Evolutionary conservation across 2,329 filamentous ascomycete genomes (phyloP).

Genomic region (Aspergillus felis): DNA sequence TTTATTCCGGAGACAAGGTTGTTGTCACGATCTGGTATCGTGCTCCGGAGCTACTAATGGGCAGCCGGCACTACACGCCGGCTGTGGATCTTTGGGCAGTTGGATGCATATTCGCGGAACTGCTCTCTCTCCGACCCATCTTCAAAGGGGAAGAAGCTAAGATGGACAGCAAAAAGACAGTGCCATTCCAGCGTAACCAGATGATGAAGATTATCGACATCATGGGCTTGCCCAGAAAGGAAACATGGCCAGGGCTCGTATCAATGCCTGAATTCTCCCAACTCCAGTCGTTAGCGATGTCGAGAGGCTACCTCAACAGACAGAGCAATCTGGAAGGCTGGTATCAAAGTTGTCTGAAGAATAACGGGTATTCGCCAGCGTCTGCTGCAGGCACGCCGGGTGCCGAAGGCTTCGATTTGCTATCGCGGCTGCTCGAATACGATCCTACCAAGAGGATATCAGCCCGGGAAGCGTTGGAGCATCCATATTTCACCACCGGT

Average conservation of each 20-base stretch:
- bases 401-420: constrained; percentile 73
- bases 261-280: constrained; percentile 85
- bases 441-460: constrained; percentile 86
- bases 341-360: constrained; percentile 69
- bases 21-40: constrained; percentile 99
- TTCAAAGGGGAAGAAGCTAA: constrained; percentile 99
- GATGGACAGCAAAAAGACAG: constrained; percentile 97
- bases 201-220: constrained; percentile 99
- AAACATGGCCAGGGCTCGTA: constrained; percentile 78
- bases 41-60: constrained; percentile 86
- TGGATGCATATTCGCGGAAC: constrained; percentile 94
- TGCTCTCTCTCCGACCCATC: constrained; percentile 84
- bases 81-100: constrained; percentile 97
- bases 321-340: constrained; percentile 68
- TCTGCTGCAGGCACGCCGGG: constrained; percentile 58
- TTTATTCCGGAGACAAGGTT: constrained; percentile 94
- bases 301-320: constrained; percentile 48
- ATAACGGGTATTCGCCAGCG: constrained; percentile 49
- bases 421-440: constrained; percentile 82
- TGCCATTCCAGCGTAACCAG: constrained; percentile 95
- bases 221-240: constrained; percentile 83
- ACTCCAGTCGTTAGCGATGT: constrained; percentile 51
- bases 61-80: constrained; percentile 92
- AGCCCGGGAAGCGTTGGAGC: constrained; percentile 81
- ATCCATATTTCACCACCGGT: constrained; percentile 77